These are phyloP conservation scores for Artemisia annua DNA, from an alignment of 129 eudicot species.

Conservation along the genomic window DNA sequence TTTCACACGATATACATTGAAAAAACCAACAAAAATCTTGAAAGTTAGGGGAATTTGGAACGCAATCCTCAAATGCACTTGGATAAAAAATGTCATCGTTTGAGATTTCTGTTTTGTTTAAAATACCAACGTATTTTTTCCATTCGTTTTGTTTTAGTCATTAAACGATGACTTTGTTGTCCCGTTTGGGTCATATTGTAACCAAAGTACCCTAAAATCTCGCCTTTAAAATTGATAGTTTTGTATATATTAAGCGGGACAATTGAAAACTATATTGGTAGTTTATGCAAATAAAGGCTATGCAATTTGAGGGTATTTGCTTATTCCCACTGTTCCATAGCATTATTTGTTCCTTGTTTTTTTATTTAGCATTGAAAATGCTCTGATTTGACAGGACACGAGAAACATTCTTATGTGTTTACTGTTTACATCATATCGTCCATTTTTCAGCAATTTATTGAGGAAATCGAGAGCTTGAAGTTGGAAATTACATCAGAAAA, in stretches of 20 bases:
- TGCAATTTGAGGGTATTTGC: no score
- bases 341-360: background rate
- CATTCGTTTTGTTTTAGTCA: no score
- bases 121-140: no score
- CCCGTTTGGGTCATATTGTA: no score
- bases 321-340: no score
- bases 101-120: no score
- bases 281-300: no score
- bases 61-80: background rate
- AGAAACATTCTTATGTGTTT: conserved; percentile 6
- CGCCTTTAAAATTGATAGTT: no score
- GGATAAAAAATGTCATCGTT: no score
- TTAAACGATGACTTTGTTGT: no score
- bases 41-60: background rate
- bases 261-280: background rate
- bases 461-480: conserved; percentile 57
- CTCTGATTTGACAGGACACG: background rate
- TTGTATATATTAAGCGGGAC: background rate
- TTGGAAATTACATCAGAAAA: conserved; percentile 45
- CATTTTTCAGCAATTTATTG: conserved; percentile 56
- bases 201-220: no score
- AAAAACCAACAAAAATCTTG: background rate
- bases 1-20: background rate
- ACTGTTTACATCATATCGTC: conserved; percentile 16
- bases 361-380: background rate